Conservation (phyloP, 2,329 filamentous ascomycete genomes). For the Neopestalotiopsis sp. region DNA sequence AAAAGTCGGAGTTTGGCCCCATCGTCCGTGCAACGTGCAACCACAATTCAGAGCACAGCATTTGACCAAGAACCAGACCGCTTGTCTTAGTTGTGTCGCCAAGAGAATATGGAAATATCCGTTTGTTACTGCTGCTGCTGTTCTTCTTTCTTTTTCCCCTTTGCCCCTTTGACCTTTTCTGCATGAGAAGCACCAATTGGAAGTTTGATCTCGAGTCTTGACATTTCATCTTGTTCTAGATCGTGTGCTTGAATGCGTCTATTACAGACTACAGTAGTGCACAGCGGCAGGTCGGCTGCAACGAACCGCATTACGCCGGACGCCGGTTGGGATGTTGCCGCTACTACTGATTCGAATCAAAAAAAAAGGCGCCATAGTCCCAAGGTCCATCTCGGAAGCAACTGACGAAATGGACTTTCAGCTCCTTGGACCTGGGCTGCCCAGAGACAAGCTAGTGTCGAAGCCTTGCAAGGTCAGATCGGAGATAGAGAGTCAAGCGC, state of each 20-base stretch:
- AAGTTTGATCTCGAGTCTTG: too few relatives aligned
- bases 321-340: neutral
- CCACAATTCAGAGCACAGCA: neutral
- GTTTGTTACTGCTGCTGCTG: too few relatives aligned
- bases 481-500: constrained; percentile 7
- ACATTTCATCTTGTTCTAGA: neutral
- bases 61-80: neutral
- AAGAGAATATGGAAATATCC: neutral
- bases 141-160: too few relatives aligned
- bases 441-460: neutral
- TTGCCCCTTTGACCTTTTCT: neutral
- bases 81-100: neutral
- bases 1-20: neutral
- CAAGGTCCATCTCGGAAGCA: neutral
- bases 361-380: neutral
- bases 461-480: constrained; percentile 1
- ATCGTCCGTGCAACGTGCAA: neutral
- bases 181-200: neutral
- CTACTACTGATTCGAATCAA: neutral
- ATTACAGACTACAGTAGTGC: neutral
- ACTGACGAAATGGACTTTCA: neutral
- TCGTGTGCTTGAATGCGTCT: neutral
- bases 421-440: neutral
- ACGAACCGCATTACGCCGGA: constrained; percentile 1
- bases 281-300: neutral